Evolutionary conservation across 2,329 filamentous ascomycete species (phyloP).

Genomic region (Tolypocladium tropicale): DNA sequence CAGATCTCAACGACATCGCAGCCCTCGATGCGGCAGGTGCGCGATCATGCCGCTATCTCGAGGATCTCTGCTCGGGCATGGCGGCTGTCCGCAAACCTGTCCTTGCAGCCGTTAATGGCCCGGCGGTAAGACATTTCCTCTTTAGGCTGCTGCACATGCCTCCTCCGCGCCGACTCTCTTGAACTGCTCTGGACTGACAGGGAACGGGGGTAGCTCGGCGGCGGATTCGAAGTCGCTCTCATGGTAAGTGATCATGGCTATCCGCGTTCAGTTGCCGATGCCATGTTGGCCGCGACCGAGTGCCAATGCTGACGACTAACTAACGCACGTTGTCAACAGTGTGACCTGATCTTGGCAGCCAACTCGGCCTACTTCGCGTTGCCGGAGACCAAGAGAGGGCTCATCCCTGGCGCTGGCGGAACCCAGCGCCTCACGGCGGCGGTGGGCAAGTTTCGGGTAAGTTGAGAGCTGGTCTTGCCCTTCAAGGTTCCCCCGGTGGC

Average conservation of each 20-base stretch:
- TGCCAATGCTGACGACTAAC: background rate
- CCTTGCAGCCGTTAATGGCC: slow-evolving; percentile 38
- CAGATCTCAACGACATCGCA: slow-evolving; percentile 25
- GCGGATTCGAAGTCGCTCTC: slow-evolving; percentile 39
- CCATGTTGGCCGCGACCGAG: background rate
- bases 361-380: slow-evolving; percentile 25
- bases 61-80: slow-evolving; percentile 29
- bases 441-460: slow-evolving; percentile 30
- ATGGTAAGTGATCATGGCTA: slow-evolving; percentile 20
- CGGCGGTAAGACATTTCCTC: slow-evolving; percentile 31
- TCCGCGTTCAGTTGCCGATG: background rate
- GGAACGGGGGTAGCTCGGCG: slow-evolving; percentile 28
- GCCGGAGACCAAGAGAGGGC: slow-evolving; percentile 28
- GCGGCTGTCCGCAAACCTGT: slow-evolving; percentile 30
- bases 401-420: slow-evolving; percentile 29
- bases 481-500: background rate
- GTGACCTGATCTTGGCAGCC: slow-evolving; percentile 28
- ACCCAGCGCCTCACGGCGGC: slow-evolving; percentile 28
- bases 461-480: slow-evolving; percentile 3
- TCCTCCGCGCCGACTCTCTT: background rate
- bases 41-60: slow-evolving; percentile 22
- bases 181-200: background rate
- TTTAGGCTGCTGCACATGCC: slow-evolving; percentile 1
- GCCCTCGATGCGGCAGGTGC: slow-evolving; percentile 20
- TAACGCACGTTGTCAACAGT: slow-evolving; percentile 13